Conservation (phyloP, 2,329 filamentous ascomycete species). For the Sporothrix pallida region DNA sequence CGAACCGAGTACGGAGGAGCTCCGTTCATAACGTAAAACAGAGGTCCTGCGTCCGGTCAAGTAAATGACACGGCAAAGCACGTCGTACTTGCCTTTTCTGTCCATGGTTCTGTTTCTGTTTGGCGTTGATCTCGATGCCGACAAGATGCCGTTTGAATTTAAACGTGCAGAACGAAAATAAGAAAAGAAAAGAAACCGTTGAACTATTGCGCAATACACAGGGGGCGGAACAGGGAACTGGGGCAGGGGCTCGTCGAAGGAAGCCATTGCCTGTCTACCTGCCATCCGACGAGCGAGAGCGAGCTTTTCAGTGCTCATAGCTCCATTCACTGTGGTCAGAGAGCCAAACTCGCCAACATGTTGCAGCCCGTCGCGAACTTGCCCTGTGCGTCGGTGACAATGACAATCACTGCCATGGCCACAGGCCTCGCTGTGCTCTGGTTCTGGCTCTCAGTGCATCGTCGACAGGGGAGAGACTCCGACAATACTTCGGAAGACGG, state of each 20-base stretch:
- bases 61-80: constrained; percentile 3
- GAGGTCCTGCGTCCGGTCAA: constrained; percentile 1
- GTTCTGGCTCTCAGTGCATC: too few relatives aligned
- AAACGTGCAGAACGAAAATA: neutral
- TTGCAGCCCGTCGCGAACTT: constrained; percentile 4
- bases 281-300: neutral
- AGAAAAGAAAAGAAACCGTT: neutral
- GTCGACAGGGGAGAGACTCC: too few relatives aligned
- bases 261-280: neutral
- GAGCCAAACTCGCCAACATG: neutral
- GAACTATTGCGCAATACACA: constrained; percentile 8
- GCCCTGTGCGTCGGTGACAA: constrained; percentile 10
- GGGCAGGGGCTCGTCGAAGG: neutral
- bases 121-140: neutral
- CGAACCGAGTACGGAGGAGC: too few relatives aligned
- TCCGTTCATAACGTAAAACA: neutral
- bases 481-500: neutral
- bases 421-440: too few relatives aligned
- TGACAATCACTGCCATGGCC: neutral
- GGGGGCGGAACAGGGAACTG: neutral
- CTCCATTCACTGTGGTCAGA: neutral
- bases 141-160: neutral
- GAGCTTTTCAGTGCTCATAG: neutral
- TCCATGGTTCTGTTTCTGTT: neutral
- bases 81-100: neutral